A percentile compares a stretch with the other conserved stretches of the same genome.
Conservation (phyloP, 148 eudicot species). For the Camellia granthamiana region DNA sequence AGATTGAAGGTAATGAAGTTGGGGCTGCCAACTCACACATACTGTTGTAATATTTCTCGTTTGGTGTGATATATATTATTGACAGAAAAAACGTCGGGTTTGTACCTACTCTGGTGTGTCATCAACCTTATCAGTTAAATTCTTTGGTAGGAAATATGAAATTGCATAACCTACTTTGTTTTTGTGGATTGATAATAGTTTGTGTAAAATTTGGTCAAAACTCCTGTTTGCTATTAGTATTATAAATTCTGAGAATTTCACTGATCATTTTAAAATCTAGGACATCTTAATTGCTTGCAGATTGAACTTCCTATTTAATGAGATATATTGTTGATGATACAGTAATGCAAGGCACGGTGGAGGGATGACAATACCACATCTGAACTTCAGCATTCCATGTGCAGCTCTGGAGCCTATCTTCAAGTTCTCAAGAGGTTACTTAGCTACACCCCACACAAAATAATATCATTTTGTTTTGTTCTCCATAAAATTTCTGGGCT, state of each 20-base stretch:
- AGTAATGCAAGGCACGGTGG: conserved; percentile 95
- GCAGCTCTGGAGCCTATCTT: conserved; percentile 76
- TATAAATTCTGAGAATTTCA: neutral
- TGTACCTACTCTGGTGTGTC: neutral
- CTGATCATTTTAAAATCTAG: neutral
- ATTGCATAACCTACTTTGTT: neutral
- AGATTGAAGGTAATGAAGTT: neutral
- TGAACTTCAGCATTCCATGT: conserved; percentile 97
- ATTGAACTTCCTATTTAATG: neutral
- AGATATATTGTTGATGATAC: conserved; percentile 24
- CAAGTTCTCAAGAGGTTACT: conserved; percentile 66
- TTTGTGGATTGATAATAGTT: neutral
- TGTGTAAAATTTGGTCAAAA: neutral
- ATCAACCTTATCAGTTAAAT: neutral
- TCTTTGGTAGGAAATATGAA: neutral
- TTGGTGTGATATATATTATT: no score
- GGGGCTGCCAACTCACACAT: neutral
- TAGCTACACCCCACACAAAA: neutral
- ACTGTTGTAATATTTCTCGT: neutral
- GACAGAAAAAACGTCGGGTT: no score
- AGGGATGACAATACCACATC: conserved; percentile 75
- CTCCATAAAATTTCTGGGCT: neutral
- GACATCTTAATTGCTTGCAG: neutral
- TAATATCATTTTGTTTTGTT: neutral
- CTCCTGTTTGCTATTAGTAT: neutral